A percentile compares a stretch with the other conserved stretches of the same genome.
Evolutionary conservation across 2,329 filamentous ascomycete species (phyloP).

Genomic region (Fusarium sp.): DNA sequence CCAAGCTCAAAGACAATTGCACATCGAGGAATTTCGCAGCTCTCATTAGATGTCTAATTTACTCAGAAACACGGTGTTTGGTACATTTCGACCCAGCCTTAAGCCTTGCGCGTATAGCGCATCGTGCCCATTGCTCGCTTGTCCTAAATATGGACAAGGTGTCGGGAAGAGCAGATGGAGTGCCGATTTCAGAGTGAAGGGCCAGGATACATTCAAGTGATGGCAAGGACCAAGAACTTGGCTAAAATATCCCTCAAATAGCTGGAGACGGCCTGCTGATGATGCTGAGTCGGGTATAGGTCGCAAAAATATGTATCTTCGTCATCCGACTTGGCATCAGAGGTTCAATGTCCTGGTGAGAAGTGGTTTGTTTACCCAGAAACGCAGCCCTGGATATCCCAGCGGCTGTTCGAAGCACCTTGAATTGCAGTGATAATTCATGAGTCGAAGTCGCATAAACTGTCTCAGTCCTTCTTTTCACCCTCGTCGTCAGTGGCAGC

Average conservation of each 20-base stretch:
- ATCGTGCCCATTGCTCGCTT: neutral
- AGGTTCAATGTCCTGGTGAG: neutral
- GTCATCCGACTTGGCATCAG: neutral
- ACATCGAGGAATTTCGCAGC: neutral
- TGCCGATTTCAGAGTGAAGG: neutral
- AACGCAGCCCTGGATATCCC: neutral
- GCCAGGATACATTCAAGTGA: neutral
- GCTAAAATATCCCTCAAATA: neutral
- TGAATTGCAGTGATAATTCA: neutral
- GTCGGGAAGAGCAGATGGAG: neutral
- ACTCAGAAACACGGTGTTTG: neutral
- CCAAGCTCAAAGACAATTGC: neutral
- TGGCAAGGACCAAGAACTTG: neutral
- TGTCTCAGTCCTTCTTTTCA: slow-evolving; percentile 41
- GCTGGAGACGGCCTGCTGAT: neutral
- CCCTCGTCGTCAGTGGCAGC: slow-evolving; percentile 12
- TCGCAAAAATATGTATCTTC: neutral
- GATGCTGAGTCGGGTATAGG: neutral
- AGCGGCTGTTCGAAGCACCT: neutral
- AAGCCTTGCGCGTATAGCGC: neutral
- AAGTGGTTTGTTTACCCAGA: neutral
- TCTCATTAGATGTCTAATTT: neutral
- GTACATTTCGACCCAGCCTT: neutral
- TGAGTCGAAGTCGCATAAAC: neutral
- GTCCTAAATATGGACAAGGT: neutral